Percentiles rank a stretch among this genome's conserved stretches.
phyloP scores from a whole-genome alignment of 2,329 filamentous ascomycete genomes.

The Aspergillus tamarii region DNA sequence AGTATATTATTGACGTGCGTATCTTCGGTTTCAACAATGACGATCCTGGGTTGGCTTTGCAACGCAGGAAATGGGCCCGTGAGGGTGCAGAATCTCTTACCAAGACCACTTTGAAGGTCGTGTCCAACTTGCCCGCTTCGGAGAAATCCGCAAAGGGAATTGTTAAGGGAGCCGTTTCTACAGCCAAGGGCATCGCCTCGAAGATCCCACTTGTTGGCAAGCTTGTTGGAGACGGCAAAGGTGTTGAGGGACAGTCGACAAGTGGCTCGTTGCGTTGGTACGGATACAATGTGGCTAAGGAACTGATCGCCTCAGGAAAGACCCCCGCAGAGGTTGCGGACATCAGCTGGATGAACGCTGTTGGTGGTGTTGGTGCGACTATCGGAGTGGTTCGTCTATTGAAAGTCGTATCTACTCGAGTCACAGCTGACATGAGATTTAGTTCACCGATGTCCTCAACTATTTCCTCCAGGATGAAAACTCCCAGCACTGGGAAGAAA shows the following conservation, averaged over 20 bases:
- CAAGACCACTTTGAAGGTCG: slow-evolving; percentile 44
- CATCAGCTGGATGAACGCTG: slow-evolving; percentile 31
- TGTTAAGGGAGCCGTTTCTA: not conserved
- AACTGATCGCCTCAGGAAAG: slow-evolving; percentile 34
- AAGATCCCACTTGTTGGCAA: not conserved
- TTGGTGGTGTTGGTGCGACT: slow-evolving; percentile 46
- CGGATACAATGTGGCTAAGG: slow-evolving; percentile 44
- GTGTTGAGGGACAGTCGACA: not conserved
- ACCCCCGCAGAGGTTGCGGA: slow-evolving; percentile 21
- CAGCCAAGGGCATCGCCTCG: not conserved
- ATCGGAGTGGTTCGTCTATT: slow-evolving; percentile 40
- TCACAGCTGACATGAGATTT: not conserved
- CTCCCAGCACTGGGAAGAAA: slow-evolving; percentile 47
- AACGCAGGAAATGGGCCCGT: slow-evolving; percentile 48
- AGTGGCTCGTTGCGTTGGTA: slow-evolving; percentile 43
- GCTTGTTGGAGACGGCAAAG: not conserved
- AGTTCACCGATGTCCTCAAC: slow-evolving; percentile 51
- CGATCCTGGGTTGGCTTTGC: slow-evolving; percentile 53
- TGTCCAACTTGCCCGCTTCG: slow-evolving; percentile 20
- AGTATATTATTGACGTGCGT: slow-evolving; percentile 48
- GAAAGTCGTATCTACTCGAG: not conserved
- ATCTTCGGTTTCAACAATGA: slow-evolving; percentile 54
- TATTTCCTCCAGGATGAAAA: slow-evolving; percentile 50
- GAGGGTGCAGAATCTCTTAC: slow-evolving; percentile 44
- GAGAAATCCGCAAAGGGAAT: not conserved